phyloP scores from a whole-genome alignment of 164 flowering plant genomes.

The Pachysandra terminalis region DNA sequence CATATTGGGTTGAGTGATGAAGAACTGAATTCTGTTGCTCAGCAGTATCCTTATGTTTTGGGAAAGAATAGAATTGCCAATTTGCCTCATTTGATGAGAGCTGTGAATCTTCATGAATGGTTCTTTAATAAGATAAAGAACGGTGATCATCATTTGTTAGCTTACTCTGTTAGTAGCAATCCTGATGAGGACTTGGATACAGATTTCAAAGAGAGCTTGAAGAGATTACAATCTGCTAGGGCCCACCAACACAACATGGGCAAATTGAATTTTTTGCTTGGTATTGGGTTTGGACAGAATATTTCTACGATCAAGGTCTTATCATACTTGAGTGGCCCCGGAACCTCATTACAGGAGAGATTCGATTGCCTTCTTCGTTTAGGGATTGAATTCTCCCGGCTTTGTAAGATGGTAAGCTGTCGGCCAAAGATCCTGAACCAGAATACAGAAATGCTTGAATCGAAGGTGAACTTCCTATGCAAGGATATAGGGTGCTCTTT shows the following conservation, averaged over 20 bases:
- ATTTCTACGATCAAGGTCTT: slow-evolving; percentile 39
- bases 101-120: slow-evolving; percentile 58
- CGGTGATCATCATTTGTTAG: slow-evolving; percentile 42
- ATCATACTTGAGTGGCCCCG: slow-evolving; percentile 34
- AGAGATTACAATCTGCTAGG: slow-evolving; percentile 26
- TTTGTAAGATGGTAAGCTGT: slow-evolving; percentile 38
- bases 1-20: slow-evolving; percentile 42
- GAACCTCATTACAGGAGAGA: slow-evolving; percentile 43
- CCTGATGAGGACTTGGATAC: slow-evolving; percentile 34
- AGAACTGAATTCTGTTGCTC: slow-evolving; percentile 24
- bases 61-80: slow-evolving; percentile 57
- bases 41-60: slow-evolving; percentile 41
- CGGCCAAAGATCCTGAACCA: slow-evolving; percentile 57
- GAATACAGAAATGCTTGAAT: slow-evolving; percentile 27
- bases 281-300: slow-evolving; percentile 70
- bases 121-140: slow-evolving; percentile 39
- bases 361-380: slow-evolving; percentile 43
- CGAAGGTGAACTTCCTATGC: slow-evolving; percentile 45
- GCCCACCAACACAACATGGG: slow-evolving; percentile 23
- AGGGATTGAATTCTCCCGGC: slow-evolving; percentile 49
- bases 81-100: slow-evolving; percentile 53
- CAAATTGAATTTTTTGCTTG: slow-evolving; percentile 52
- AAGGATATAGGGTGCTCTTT: slow-evolving; percentile 42
- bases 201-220: slow-evolving; percentile 29
- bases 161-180: slow-evolving; percentile 22